phyloP scores from a whole-genome alignment of 768 basidiomycete species.

The Pleurotus eryngii region DNA sequence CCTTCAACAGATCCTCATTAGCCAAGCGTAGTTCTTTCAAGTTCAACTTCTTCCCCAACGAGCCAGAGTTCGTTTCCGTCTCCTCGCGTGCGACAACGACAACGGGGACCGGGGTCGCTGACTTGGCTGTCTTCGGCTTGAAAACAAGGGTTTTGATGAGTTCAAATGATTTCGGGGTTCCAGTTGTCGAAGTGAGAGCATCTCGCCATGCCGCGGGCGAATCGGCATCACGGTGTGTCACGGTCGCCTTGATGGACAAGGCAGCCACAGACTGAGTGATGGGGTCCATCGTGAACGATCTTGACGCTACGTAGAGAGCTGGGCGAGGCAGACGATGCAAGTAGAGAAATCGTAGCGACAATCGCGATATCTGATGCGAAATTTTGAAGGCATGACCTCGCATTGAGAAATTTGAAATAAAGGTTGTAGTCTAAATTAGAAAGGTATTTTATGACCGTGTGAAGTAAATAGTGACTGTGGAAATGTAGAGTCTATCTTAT shows the following conservation, averaged over 20 bases:
- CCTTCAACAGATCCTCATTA: conserved; percentile 78
- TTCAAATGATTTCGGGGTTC: conserved; percentile 59
- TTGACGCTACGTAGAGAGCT: conserved; percentile 17
- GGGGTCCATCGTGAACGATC: conserved; percentile 30
- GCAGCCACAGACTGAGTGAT: conserved; percentile 42
- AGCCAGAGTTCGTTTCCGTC: conserved; percentile 77
- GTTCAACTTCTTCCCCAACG: conserved; percentile 75
- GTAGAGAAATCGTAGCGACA: too few relatives aligned
- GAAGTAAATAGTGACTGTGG: too few relatives aligned
- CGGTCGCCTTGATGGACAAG: conserved; percentile 50
- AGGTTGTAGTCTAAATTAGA: too few relatives aligned
- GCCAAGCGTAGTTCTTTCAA: conserved; percentile 88
- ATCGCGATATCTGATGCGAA: too few relatives aligned
- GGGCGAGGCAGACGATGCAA: too few relatives aligned
- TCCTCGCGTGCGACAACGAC: conserved; percentile 83
- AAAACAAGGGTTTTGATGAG: conserved; percentile 88
- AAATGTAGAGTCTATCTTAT: too few relatives aligned
- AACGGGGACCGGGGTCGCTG: conserved; percentile 78
- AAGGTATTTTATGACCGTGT: too few relatives aligned
- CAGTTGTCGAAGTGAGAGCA: conserved; percentile 51
- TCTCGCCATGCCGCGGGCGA: conserved; percentile 79
- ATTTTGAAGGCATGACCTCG: too few relatives aligned
- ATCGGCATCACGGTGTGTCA: conserved; percentile 59
- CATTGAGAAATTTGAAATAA: too few relatives aligned
- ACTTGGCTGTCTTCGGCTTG: conserved; percentile 96